Percentiles rank a stretch among this genome's conserved stretches.
These are phyloP conservation scores for Coemansia reversa DNA, from an alignment of 192 early-diverging fungal genomes.

Conservation along the genomic window DNA sequence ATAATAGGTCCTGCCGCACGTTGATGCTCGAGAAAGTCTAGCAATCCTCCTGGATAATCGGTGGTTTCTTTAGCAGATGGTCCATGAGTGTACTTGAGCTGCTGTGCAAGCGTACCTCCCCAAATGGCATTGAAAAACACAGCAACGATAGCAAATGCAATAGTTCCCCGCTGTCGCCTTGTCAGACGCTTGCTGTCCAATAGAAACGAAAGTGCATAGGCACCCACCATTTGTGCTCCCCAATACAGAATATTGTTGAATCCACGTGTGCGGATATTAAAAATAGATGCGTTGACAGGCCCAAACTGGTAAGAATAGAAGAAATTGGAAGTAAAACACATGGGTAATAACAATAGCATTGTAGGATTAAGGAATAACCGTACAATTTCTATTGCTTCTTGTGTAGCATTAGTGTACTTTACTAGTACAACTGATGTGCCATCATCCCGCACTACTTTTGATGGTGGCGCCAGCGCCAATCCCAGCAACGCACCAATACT, in stretches of 20 bases:
- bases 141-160: constrained; percentile 57
- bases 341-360: constrained; percentile 69
- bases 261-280: constrained; percentile 70
- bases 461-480: constrained; percentile 62
- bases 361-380: constrained; percentile 75
- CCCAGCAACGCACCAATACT: constrained; percentile 62
- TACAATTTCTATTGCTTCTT: constrained; percentile 61
- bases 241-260: constrained; percentile 85
- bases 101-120: constrained; percentile 64
- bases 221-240: constrained; percentile 75
- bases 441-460: constrained; percentile 66
- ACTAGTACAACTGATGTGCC: constrained; percentile 67
- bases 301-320: constrained; percentile 86
- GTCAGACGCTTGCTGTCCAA: constrained; percentile 60
- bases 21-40: constrained; percentile 52
- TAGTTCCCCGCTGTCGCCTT: constrained; percentile 64
- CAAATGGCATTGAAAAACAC: constrained; percentile 61
- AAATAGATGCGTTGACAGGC: constrained; percentile 67
- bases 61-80: constrained; percentile 29
- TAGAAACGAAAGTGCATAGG: constrained; percentile 64
- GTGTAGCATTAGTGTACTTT: constrained; percentile 66
- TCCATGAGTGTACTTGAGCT: constrained; percentile 55
- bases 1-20: constrained; percentile 62
- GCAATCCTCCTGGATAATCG: constrained; percentile 37
- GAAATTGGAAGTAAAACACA: constrained; percentile 82